Conservation (phyloP, 2,329 filamentous ascomycete genomes). For the Metarhizium humberi region DNA sequence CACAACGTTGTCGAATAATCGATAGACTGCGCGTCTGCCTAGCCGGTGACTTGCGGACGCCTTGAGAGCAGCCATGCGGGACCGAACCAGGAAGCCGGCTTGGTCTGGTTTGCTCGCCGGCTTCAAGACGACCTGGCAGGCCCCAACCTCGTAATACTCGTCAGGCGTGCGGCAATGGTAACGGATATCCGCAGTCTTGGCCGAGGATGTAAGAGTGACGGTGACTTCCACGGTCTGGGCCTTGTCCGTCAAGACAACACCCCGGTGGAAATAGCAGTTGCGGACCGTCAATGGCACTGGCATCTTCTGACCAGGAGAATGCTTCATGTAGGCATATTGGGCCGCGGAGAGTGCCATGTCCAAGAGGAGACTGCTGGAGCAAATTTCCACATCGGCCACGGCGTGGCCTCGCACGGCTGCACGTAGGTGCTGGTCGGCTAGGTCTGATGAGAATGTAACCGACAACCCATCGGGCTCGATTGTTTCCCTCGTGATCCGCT, state of each 20-base stretch:
- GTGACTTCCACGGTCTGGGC: neutral
- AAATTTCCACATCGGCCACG: neutral
- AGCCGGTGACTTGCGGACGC: neutral
- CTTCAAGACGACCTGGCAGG: neutral
- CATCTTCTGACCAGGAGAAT: neutral
- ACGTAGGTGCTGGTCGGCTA: neutral
- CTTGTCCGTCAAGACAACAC: neutral
- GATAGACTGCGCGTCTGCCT: neutral
- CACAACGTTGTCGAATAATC: neutral
- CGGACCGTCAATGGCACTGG: neutral
- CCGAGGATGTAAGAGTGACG: neutral
- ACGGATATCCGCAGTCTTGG: neutral
- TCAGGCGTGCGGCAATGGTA: neutral
- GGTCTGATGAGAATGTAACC: neutral
- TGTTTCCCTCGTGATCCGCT: neutral
- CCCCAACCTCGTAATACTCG: neutral
- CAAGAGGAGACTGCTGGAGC: conserved; percentile 1
- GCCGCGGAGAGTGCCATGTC: conserved; percentile 2
- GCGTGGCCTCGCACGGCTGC: neutral
- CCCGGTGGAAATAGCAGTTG: neutral
- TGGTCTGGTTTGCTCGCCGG: neutral
- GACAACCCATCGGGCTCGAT: neutral
- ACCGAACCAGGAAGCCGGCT: neutral
- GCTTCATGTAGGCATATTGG: neutral
- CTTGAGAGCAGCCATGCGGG: neutral